Percentiles rank a stretch among this genome's conserved stretches.
Evolutionary conservation across 768 basidiomycete genomes (phyloP).

Genomic region (Auricularia sp.): DNA sequence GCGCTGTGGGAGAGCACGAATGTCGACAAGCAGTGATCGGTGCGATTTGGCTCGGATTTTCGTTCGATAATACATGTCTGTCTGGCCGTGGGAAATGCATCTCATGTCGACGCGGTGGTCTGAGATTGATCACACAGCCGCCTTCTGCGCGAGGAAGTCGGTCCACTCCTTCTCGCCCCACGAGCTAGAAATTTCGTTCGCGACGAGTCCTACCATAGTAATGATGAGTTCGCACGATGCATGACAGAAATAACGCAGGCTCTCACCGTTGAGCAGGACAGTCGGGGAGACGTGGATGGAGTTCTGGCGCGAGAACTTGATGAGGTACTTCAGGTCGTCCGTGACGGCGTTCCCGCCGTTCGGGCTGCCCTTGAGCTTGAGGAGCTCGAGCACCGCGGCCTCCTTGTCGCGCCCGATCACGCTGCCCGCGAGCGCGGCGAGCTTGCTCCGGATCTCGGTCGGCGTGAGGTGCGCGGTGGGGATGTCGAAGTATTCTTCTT

Average conservation of each 20-base stretch:
- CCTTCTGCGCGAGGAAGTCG: constrained; percentile 56
- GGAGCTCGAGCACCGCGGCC: constrained; percentile 47
- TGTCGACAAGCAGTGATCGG: too few relatives aligned
- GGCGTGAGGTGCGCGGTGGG: constrained; percentile 58
- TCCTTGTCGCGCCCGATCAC: constrained; percentile 43
- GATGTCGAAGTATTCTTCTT: constrained; percentile 73
- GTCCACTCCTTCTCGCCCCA: constrained; percentile 80
- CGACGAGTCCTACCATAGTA: constrained; percentile 36
- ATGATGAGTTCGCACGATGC: too few relatives aligned
- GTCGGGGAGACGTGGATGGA: constrained; percentile 87
- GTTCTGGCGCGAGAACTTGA: constrained; percentile 88
- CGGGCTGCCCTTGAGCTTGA: constrained; percentile 49
- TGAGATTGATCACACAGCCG: background rate
- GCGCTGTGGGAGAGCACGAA: constrained; percentile 20
- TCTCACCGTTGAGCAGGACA: constrained; percentile 52
- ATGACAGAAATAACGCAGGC: background rate
- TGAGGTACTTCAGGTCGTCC: constrained; percentile 80
- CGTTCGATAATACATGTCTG: too few relatives aligned
- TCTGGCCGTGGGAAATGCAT: too few relatives aligned
- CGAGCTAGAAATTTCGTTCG: constrained; percentile 63
- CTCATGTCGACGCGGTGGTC: too few relatives aligned
- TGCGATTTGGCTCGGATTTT: too few relatives aligned
- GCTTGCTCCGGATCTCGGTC: constrained; percentile 62
- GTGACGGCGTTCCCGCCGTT: constrained; percentile 81
- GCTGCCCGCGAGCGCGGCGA: constrained; percentile 47